A percentile compares a stretch with the other conserved stretches of the same genome.
Conservation (phyloP, 768 basidiomycete genomes). For the Calocybe gangraenosa region DNA sequence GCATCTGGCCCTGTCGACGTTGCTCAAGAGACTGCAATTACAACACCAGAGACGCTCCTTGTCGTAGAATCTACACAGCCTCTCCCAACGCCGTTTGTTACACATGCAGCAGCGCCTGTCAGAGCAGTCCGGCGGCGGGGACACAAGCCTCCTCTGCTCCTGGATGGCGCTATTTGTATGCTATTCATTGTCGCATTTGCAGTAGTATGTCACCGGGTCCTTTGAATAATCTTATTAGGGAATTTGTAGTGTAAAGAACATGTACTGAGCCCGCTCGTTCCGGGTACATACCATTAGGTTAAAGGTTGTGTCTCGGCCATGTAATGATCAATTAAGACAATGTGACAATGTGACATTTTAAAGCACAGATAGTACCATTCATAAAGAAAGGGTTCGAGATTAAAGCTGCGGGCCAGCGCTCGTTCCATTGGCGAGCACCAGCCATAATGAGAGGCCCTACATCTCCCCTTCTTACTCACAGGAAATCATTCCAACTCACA, state of each 20-base stretch:
- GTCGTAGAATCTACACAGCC: slow-evolving; percentile 2
- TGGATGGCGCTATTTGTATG: slow-evolving; percentile 74
- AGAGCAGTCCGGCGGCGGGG: slow-evolving; percentile 3
- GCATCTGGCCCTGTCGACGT: slow-evolving; percentile 1
- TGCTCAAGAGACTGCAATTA: neutral
- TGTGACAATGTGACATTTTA: too few relatives aligned
- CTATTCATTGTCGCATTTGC: slow-evolving; percentile 65
- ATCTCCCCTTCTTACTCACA: slow-evolving; percentile 23
- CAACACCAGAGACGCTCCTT: slow-evolving; percentile 5
- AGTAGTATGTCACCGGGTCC: slow-evolving; percentile 59
- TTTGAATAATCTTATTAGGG: slow-evolving; percentile 26
- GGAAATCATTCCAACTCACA: slow-evolving; percentile 34
- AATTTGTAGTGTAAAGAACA: too few relatives aligned
- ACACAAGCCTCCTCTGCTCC: slow-evolving; percentile 44
- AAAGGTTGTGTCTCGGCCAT: too few relatives aligned
- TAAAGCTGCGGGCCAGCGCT: slow-evolving; percentile 1
- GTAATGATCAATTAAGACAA: too few relatives aligned
- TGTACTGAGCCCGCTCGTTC: slow-evolving; percentile 4
- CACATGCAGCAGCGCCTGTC: slow-evolving; percentile 16
- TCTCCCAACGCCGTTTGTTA: slow-evolving; percentile 8
- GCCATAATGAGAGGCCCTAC: neutral
- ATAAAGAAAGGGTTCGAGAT: neutral
- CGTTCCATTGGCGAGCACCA: neutral
- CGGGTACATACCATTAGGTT: too few relatives aligned
- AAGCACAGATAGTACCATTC: too few relatives aligned